Base-by-base conservation (phyloP, 2,329 filamentous ascomycete species). In the Cercospora nicotianae region DNA sequence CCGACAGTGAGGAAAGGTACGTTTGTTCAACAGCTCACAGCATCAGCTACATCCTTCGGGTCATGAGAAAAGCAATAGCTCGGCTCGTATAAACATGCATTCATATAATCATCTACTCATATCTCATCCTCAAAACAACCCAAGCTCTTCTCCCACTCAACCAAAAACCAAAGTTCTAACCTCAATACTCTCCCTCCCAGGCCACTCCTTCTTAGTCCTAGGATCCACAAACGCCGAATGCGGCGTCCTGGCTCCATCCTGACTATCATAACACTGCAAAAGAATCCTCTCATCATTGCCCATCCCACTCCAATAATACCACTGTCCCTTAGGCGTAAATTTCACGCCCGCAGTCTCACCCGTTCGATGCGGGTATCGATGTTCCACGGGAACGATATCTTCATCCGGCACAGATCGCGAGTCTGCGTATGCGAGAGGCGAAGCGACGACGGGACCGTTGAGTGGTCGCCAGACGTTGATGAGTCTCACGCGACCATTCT, bases 301-400 rank as follows among this genome's bases (percentile, higher is more conserved):
- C 90, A 95, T 93, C 2, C 91, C 91, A 65, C 88, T 91, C 81
- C 91, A 88, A 75, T 95, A 96, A 75, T 90, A 87, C 91, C 92
- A 96, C 77, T 87, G 82, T 79, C 94, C 91, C 0, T 67, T 78
- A 0, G 84, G 79, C 63, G 88, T 87, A 69, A 88, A 84, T 68
- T 81, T 81, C 60, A 96, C 89, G 0, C 84, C 87, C 1, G 91
- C 90, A 0, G 91, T 94, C 83, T 94, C 88, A 1, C 93, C 92
- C 0, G 82, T 87, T 45, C 91, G 89, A 70, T 87, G 79, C 0
- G 88, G 86, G 74, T 95, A 95, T 16, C 91, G 82, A 75, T 93
- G 90, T 79, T 94, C 87, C 8, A 95, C 86, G 6, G 87, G 84
- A 0, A 94, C 84, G 8, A 95, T 82, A 72, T 94, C 91, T 0